Evolutionary conservation across 2,329 filamentous ascomycete species (phyloP).

Genomic region (Ilyonectria mors-panacis): DNA sequence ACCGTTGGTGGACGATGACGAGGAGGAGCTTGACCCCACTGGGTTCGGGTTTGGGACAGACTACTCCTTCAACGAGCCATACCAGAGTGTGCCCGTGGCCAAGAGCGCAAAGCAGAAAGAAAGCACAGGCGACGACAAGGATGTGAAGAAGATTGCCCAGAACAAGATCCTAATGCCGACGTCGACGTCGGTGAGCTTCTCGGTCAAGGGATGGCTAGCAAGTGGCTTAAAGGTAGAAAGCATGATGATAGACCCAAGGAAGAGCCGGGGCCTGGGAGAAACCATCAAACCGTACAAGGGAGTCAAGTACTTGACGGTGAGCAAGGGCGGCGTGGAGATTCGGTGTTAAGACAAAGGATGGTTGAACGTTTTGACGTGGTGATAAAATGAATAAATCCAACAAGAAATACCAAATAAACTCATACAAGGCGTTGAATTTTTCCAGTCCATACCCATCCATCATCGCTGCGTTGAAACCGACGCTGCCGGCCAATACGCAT

Average conservation of each 20-base stretch:
- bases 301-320: constrained; percentile 93
- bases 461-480: not conserved
- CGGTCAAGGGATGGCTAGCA: constrained; percentile 78
- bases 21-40: constrained; percentile 64
- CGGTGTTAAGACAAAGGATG: constrained; percentile 61
- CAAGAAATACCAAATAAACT: constrained; percentile 12
- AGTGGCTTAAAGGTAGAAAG: constrained; percentile 79
- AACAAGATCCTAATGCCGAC: constrained; percentile 86
- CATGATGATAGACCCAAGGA: constrained; percentile 80
- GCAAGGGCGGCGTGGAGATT: constrained; percentile 75
- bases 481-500: not conserved
- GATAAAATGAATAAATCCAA: constrained; percentile 3
- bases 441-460: not conserved
- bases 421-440: not conserved
- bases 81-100: constrained; percentile 62
- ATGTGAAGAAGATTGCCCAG: constrained; percentile 72
- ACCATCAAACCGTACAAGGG: constrained; percentile 96
- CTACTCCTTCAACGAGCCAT: constrained; percentile 70
- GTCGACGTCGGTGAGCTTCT: constrained; percentile 81
- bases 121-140: constrained; percentile 59
- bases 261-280: constrained; percentile 87
- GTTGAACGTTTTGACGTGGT: not conserved
- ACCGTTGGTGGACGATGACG: constrained; percentile 63
- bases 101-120: constrained; percentile 53
- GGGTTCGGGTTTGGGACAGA: constrained; percentile 67